Evolutionary conservation across 768 basidiomycete species (phyloP), one percentile per base, ranked within the genome.

Genomic region (Lepiota subincarnata): DNA sequence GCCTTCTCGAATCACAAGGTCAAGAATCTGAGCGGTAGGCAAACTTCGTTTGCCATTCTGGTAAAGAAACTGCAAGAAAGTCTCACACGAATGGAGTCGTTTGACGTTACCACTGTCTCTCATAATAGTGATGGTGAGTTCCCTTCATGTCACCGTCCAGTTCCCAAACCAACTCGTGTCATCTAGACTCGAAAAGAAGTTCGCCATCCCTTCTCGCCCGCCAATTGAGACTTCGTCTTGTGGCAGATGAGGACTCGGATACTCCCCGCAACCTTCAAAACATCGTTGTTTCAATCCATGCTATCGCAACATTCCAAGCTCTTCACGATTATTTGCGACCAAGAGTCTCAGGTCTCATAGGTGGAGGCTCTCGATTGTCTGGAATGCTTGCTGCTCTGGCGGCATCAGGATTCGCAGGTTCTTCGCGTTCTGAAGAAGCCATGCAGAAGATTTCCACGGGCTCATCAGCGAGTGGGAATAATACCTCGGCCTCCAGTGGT

Each of bases 11-110:
- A 73, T 22, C 78, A 80, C 38, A 73, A 76, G 57, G 66, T 72
- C 22, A 82, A 77, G 59, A 68, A 66, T 6, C 55, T 78, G 49
- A 70, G 55, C 35, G 65, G 67, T 48, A 71, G 62, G 19, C 84
- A 80, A 66, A 84, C 78, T 6, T 83, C 82, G 0, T 83, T 97
- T 38, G 68, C 84, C 1, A 77, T 87, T 8, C 80, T 99, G 31
- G 92, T 98, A 49, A 98, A 96, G 77, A 94, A 96, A 59, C 69
- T 99, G 31, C 97, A 98, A 67, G 97, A 99, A 70, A 91, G 89
- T 65, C 70, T 99, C 19, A 97, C 97, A 10, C 76, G 93, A 59
- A 89, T 98, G 84, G 97, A 99, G 65, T 85, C 86, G 12, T 98
- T 97, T 58, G 94, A 98, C 37, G 97, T 99, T 6, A 82, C 89